Percentiles rank a stretch among this genome's conserved stretches.
phyloP scores from a whole-genome alignment of 1,284 basidiomycete genomes.

The Boletus sp. region DNA sequence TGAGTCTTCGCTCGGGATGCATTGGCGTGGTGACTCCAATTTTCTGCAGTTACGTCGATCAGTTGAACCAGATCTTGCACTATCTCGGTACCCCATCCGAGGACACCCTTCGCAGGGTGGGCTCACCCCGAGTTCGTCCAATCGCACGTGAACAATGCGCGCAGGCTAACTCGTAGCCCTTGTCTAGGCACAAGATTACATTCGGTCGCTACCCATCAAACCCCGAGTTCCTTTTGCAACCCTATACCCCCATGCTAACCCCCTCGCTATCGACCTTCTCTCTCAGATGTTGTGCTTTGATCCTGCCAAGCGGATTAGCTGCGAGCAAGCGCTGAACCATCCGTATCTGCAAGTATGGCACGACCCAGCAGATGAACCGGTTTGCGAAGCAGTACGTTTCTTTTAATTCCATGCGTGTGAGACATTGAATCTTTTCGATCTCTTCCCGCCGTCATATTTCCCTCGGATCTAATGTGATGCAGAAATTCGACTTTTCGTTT shows the following conservation, averaged over 20 bases:
- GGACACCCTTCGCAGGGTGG: slow-evolving; percentile 92
- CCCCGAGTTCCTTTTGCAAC: slow-evolving; percentile 88
- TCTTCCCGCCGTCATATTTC: slow-evolving; percentile 7
- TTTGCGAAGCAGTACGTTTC: slow-evolving; percentile 61
- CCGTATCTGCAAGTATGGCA: slow-evolving; percentile 95
- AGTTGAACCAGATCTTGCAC: slow-evolving; percentile 97
- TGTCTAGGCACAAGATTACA: slow-evolving; percentile 92
- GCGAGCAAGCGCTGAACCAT: slow-evolving; percentile 93
- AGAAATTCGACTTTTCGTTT: slow-evolving; percentile 97
- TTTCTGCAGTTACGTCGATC: slow-evolving; percentile 82
- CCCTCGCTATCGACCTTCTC: slow-evolving; percentile 89
- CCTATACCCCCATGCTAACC: slow-evolving; percentile 91
- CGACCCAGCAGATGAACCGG: slow-evolving; percentile 88
- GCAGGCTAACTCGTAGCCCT: slow-evolving; percentile 7
- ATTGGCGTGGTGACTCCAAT: neutral
- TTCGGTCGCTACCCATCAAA: slow-evolving; percentile 95
- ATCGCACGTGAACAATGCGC: neutral
- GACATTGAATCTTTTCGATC: neutral
- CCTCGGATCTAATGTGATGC: neutral
- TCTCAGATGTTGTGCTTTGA: slow-evolving; percentile 93
- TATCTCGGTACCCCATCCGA: slow-evolving; percentile 96
- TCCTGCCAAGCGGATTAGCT: slow-evolving; percentile 92
- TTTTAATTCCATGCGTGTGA: slow-evolving; percentile 9
- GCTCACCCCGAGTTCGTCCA: slow-evolving; percentile 73
- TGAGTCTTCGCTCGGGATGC: slow-evolving; percentile 39